Percentiles rank a stretch among this genome's conserved stretches.
Evolutionary conservation across 2,329 filamentous ascomycete genomes (phyloP).

Genomic region (Lasiodiplodia sp.): DNA sequence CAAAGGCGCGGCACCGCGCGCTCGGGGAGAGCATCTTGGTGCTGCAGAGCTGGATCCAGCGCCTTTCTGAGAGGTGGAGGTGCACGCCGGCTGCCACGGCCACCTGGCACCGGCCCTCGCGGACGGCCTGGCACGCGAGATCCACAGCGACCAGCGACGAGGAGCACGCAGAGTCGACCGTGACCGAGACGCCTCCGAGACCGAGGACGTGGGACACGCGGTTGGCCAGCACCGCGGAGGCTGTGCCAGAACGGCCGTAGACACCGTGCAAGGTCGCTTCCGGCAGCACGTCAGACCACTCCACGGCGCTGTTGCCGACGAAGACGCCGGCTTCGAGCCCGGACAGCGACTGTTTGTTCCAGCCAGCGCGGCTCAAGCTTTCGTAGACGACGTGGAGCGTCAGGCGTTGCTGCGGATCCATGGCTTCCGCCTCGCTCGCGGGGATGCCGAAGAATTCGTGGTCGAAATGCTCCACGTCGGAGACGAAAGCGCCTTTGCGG

Average conservation of each 20-base stretch:
- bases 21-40: constrained; percentile 40
- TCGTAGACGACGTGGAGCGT: constrained; percentile 34
- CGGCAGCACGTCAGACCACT: constrained; percentile 34
- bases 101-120: constrained; percentile 6
- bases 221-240: constrained; percentile 40
- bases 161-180: constrained; percentile 44
- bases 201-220: constrained; percentile 42
- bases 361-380: constrained; percentile 33
- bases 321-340: constrained; percentile 38
- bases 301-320: constrained; percentile 34
- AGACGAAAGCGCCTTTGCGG: constrained; percentile 31
- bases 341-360: constrained; percentile 24
- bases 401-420: constrained; percentile 34
- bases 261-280: not conserved
- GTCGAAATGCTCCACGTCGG: constrained; percentile 32
- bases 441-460: constrained; percentile 34
- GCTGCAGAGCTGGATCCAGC: constrained; percentile 34
- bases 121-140: constrained; percentile 20
- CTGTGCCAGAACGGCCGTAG: constrained; percentile 35
- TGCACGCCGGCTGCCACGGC: constrained; percentile 34
- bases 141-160: constrained; percentile 39
- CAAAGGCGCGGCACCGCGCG: constrained; percentile 48
- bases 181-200: constrained; percentile 39
- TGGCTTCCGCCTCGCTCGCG: constrained; percentile 30
- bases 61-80: constrained; percentile 35